These are phyloP conservation scores for Exophiala sideris DNA, from an alignment of 2,329 filamentous ascomycete species.

Conservation along the genomic window DNA sequence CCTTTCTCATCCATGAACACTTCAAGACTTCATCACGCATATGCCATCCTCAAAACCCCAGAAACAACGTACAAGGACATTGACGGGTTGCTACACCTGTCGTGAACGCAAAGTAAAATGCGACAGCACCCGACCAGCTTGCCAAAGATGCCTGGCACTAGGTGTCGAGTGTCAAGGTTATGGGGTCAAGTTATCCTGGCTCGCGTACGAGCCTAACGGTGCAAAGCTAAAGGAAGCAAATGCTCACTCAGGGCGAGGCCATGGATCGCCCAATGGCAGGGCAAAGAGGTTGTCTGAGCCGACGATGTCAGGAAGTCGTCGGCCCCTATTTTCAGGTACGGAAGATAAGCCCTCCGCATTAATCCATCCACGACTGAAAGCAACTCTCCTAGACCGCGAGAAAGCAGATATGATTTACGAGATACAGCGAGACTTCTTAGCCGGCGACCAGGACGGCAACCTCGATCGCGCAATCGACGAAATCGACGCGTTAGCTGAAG, in stretches of 20 bases:
- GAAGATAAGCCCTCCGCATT: neutral
- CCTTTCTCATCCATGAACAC: neutral
- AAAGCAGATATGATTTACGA: neutral
- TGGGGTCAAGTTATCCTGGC: slow-evolving; percentile 7
- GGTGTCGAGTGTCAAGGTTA: slow-evolving; percentile 23
- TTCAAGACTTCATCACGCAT: neutral
- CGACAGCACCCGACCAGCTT: slow-evolving; percentile 26
- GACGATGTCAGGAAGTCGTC: neutral
- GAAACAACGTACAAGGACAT: slow-evolving; percentile 6
- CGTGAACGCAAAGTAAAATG: slow-evolving; percentile 28
- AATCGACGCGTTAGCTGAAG: slow-evolving; percentile 2
- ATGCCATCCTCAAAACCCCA: slow-evolving; percentile 2
- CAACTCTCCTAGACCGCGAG: neutral
- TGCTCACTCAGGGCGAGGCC: neutral
- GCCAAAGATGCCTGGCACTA: slow-evolving; percentile 23
- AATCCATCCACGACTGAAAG: neutral
- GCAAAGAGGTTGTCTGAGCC: neutral
- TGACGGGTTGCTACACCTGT: slow-evolving; percentile 13
- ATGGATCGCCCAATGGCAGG: neutral
- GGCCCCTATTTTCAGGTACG: slow-evolving; percentile 7
- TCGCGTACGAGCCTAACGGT: neutral
- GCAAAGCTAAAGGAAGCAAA: neutral
- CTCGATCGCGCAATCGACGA: slow-evolving; percentile 3
- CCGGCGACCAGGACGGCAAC: slow-evolving; percentile 4
- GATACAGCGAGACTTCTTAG: slow-evolving; percentile 1